phyloP scores from a whole-genome alignment of 805 yeast genomes.

The Pichia eremophila region DNA sequence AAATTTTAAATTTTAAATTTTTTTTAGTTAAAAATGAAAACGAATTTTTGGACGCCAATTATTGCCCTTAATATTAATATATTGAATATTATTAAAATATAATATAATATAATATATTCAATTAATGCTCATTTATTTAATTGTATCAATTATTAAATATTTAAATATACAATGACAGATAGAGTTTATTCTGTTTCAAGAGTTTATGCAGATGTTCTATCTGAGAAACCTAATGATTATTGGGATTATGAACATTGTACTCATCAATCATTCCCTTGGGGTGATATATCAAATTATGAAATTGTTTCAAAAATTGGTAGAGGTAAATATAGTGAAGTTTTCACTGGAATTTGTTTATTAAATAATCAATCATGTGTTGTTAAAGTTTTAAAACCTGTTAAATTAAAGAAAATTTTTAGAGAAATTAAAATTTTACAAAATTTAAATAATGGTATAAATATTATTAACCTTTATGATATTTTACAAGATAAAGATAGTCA shows the following conservation, averaged over 20 bases:
- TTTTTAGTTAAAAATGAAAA: no score
- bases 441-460: constrained; percentile 74
- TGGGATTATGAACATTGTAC: constrained; percentile 73
- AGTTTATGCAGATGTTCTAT: constrained; percentile 77
- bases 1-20: no score
- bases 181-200: constrained; percentile 34
- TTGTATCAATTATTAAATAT: no score
- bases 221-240: constrained; percentile 64
- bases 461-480: constrained; percentile 68
- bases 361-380: constrained; percentile 66
- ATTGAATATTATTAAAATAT: no score
- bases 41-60: no score
- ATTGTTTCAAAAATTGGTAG: constrained; percentile 78
- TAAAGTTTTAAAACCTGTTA: constrained; percentile 88
- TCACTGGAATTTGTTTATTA: constrained; percentile 65
- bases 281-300: constrained; percentile 77
- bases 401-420: constrained; percentile 83
- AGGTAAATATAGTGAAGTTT: constrained; percentile 91
- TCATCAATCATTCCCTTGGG: constrained; percentile 53
- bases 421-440: constrained; percentile 84
- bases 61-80: no score
- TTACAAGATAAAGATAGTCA: constrained; percentile 78
- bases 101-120: no score
- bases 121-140: no score
- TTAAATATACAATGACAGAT: neutral